phyloP scores from a whole-genome alignment of 2,329 filamentous ascomycete species.

The Calonectria multiphialidica region DNA sequence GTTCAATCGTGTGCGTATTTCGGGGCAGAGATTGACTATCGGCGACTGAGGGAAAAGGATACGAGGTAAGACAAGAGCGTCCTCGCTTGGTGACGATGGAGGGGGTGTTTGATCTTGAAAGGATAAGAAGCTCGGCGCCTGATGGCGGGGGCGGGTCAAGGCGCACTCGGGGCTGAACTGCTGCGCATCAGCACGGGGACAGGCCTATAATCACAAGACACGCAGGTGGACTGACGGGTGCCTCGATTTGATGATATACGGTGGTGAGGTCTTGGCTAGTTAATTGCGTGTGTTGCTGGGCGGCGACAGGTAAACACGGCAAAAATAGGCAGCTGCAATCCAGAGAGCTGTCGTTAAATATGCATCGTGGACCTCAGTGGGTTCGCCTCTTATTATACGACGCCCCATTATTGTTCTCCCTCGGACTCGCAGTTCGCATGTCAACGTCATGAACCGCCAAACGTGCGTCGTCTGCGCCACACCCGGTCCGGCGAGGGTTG shows the following conservation, averaged over 20 bases:
- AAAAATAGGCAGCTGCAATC: not conserved
- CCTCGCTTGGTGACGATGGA: slow-evolving; percentile 6
- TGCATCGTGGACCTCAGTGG: not conserved
- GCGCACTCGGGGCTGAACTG: slow-evolving; percentile 16
- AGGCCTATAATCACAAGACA: slow-evolving; percentile 22
- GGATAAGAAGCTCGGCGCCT: not conserved
- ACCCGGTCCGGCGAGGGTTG: slow-evolving; percentile 22
- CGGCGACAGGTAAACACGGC: not conserved
- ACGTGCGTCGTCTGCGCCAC: slow-evolving; percentile 32
- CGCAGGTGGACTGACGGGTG: not conserved
- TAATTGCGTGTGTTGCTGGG: not conserved
- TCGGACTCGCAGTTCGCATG: slow-evolving; percentile 13
- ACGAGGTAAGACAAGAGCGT: not conserved
- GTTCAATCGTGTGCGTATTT: not conserved
- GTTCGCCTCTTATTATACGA: not conserved
- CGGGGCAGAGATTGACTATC: not conserved
- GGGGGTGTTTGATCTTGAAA: slow-evolving; percentile 9
- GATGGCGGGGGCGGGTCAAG: slow-evolving; percentile 19
- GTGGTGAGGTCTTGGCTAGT: not conserved
- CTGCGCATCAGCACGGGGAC: slow-evolving; percentile 8
- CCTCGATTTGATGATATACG: not conserved
- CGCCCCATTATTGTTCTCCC: not conserved
- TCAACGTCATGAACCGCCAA: slow-evolving; percentile 35
- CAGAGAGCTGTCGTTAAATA: not conserved
- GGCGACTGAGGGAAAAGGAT: not conserved